phyloP scores from a whole-genome alignment of 495 filamentous ascomycete genomes.

The Chaetomium fimeti region DNA sequence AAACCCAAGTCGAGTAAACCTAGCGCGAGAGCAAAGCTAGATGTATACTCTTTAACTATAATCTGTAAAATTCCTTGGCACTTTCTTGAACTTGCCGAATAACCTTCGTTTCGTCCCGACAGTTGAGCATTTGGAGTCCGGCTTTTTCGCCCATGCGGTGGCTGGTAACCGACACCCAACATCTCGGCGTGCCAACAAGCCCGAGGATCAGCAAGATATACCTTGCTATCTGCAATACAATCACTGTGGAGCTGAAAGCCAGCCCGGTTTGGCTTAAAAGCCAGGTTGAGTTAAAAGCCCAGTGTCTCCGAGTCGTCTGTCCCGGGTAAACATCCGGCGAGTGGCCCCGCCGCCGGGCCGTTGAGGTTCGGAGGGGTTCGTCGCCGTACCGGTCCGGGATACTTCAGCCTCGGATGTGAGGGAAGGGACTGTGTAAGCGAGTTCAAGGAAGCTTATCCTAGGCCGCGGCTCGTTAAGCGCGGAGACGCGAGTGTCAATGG shows the following conservation, averaged over 20 bases:
- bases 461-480: slow-evolving; percentile 2
- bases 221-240: not conserved
- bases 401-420: not conserved
- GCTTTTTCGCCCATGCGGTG: too few species aligned
- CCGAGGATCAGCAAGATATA: not conserved
- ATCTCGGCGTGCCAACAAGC: not conserved
- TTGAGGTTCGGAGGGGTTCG: not conserved
- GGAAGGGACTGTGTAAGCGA: not conserved
- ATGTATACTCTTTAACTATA: too few species aligned
- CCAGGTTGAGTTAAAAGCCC: not conserved
- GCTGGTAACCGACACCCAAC: not conserved
- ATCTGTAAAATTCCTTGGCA: too few species aligned
- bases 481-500: not conserved
- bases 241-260: not conserved
- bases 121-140: too few species aligned
- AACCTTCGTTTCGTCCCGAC: too few species aligned
- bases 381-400: not conserved
- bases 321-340: slow-evolving; percentile 15
- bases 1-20: too few species aligned
- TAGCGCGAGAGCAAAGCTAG: too few species aligned
- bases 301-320: too few species aligned
- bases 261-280: not conserved
- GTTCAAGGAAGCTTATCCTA: not conserved
- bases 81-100: too few species aligned
- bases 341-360: not conserved